Evolutionary conservation across 306 rosid genomes (phyloP), one percentile per base, ranked within the genome.

Genomic region (Sicyos baderoa): DNA sequence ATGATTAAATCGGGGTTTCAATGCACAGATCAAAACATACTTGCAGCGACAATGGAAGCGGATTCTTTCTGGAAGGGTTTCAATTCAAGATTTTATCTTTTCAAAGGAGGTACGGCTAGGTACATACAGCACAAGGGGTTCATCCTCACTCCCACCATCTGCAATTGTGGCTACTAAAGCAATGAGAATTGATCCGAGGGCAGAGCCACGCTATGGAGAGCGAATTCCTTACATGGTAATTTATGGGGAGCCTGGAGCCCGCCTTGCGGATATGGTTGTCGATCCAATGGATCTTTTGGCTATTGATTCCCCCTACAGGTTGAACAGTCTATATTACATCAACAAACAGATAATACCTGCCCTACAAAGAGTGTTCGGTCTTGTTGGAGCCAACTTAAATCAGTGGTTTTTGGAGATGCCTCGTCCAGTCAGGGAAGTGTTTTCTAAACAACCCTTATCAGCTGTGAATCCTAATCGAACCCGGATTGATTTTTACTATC

Each of bases 111-210:
- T 92, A 77, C 88, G 95, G 68, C 62, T 89, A 64, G 98, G 96
- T 68, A 86, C 89, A 68, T 92, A 92, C 79, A 80, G 88, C 68
- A 67, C 83, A 17, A 87, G 86, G 83, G 76, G 62, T 21, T 44
- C 82, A 56, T 84, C 95, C n/a, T 86, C 89, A 56, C 93, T 92
- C 79, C 98, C 96, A 77, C 96, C 98, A 18, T 95, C 95, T 23
- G 98, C 98, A 76, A 86, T 92, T 82, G 98, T 92, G 50, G 96
- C 98, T 74, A 78, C 85, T 15, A 92, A 92, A 82, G 98, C 96
- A 32, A 89, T 83, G 91, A 86, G 83, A 81, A 71, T 71, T 65
- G 96, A 92, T 75, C 96, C 86, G 27, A 87, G 98, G 81, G 95
- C 95, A 32, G 98, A 92, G 80, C 98, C 98, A 29, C 85, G 96